phyloP scores from a whole-genome alignment of 2,329 filamentous ascomycete species.

The Mycosphaerelloides madeirae region DNA sequence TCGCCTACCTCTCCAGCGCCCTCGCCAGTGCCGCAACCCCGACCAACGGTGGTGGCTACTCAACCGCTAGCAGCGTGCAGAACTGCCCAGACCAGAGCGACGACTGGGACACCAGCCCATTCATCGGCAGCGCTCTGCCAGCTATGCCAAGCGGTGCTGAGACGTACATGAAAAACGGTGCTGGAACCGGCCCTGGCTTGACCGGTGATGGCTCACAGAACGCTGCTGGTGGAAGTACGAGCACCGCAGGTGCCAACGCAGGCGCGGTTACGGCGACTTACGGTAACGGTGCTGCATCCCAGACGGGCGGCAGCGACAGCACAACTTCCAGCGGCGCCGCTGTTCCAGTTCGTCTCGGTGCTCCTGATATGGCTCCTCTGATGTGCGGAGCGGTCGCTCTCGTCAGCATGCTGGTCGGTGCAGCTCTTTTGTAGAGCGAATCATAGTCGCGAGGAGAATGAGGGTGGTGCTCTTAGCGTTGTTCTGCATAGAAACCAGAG shows the following conservation, averaged over 20 bases:
- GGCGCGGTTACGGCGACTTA: constrained; percentile 39
- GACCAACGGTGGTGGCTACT: constrained; percentile 54
- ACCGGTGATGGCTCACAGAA: constrained; percentile 44
- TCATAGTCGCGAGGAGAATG: no score
- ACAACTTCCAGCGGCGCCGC: constrained; percentile 34
- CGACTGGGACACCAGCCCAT: constrained; percentile 52
- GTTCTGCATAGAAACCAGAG: no score
- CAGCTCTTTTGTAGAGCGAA: constrained; percentile 32
- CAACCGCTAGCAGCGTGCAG: constrained; percentile 47
- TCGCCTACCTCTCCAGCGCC: constrained; percentile 50
- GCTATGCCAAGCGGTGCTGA: constrained; percentile 52
- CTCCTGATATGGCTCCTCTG: constrained; percentile 46
- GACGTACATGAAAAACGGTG: constrained; percentile 54
- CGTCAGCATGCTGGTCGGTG: constrained; percentile 51
- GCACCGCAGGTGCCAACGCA: constrained; percentile 46
- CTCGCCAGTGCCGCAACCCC: constrained; percentile 49
- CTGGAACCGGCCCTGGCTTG: constrained; percentile 53
- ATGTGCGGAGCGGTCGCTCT: constrained; percentile 48
- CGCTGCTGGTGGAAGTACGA: constrained; percentile 45
- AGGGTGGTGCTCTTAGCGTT: no score
- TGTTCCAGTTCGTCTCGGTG: constrained; percentile 38
- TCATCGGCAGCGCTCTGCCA: constrained; percentile 46
- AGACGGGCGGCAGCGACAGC: constrained; percentile 1
- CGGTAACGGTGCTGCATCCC: constrained; percentile 10
- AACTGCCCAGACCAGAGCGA: constrained; percentile 49